Percentiles rank a stretch among this genome's conserved stretches.
These are phyloP conservation scores for Kalaharituber pfeilii DNA, from an alignment of 2,329 filamentous ascomycete genomes.

Conservation along the genomic window DNA sequence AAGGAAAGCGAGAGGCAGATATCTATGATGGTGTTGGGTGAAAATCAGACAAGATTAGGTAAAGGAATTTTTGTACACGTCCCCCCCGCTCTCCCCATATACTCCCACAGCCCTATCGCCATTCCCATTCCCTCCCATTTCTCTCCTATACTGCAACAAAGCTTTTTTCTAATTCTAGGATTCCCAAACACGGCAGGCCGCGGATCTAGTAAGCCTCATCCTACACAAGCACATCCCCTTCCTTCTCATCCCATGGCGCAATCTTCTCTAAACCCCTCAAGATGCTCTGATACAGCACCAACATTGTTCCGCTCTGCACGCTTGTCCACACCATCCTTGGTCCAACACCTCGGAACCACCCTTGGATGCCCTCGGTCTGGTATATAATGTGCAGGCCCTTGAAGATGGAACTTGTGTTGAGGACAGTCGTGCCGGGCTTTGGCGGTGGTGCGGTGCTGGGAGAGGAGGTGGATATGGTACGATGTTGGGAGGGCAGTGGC, in stretches of 20 bases:
- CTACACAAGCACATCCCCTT: neutral
- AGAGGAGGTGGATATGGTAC: slow-evolving; percentile 75
- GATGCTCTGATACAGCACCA: slow-evolving; percentile 22
- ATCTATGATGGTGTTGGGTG: no score
- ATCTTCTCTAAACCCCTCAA: slow-evolving; percentile 14
- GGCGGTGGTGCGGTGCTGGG: slow-evolving; percentile 64
- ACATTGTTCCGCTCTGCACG: slow-evolving; percentile 48
- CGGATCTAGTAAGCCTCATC: no score
- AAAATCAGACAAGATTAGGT: no score
- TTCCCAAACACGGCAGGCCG: no score
- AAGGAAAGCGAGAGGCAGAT: no score
- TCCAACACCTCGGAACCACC: slow-evolving; percentile 89
- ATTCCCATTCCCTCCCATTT: no score
- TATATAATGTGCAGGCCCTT: slow-evolving; percentile 78
- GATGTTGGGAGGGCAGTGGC: slow-evolving; percentile 37
- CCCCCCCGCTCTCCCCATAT: no score
- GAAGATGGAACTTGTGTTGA: slow-evolving; percentile 79
- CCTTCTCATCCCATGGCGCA: neutral
- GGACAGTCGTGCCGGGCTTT: slow-evolving; percentile 45
- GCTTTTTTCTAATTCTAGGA: no score
- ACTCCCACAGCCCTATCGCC: no score
- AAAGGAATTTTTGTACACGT: no score
- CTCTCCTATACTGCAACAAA: no score
- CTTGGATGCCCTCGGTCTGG: slow-evolving; percentile 66
- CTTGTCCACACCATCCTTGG: slow-evolving; percentile 92